These are phyloP conservation scores for Paraurostyla sp. DNA, from an alignment of 73 alveolate genomes.

Conservation along the genomic window DNA sequence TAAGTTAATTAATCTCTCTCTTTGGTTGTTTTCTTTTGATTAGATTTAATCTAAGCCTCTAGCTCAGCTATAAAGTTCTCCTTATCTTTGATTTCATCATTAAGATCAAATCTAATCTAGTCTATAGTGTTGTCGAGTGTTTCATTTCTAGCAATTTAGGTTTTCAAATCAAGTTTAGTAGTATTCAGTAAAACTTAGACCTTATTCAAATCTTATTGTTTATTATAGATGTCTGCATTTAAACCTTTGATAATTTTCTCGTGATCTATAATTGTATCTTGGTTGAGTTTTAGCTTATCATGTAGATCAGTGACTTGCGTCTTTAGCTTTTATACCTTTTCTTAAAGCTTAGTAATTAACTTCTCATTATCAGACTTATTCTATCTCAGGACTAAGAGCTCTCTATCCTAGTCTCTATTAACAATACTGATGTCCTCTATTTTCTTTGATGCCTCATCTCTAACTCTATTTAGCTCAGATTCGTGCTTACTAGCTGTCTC, in stretches of 20 bases:
- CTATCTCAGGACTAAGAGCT: background rate
- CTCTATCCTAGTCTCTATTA: constrained; percentile 5
- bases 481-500: background rate
- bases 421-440: constrained; percentile 5
- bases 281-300: no score
- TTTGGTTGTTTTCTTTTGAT: no score
- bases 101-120: background rate
- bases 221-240: no score
- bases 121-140: background rate
- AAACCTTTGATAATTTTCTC: no score
- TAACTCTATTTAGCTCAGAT: background rate
- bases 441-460: background rate
- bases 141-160: background rate
- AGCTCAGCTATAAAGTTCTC: background rate
- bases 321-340: background rate
- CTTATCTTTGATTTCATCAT: constrained; percentile 30
- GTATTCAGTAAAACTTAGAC: background rate
- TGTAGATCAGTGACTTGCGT: background rate
- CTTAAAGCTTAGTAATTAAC: background rate
- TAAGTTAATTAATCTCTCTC: no score
- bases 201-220: no score
- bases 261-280: no score
- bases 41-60: background rate
- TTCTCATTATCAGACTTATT: background rate
- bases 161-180: background rate